Evolutionary conservation across 805 yeast species (phyloP).

Genomic region (Nakazawaea wickerhamii): DNA sequence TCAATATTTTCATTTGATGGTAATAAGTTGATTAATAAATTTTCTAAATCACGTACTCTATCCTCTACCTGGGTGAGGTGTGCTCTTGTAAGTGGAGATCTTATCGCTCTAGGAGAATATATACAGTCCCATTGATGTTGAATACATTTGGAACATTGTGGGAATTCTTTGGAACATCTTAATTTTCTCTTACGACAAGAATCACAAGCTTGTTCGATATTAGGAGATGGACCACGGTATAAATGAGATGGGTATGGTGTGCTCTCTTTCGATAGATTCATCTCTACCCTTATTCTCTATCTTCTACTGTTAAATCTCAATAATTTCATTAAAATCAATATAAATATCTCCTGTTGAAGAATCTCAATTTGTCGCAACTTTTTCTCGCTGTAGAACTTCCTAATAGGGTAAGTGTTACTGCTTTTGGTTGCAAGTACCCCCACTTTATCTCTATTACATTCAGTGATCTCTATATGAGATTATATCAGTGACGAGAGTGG

Average conservation of each 20-base stretch:
- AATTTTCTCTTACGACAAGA: conserved; percentile 77
- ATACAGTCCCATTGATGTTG: conserved; percentile 69
- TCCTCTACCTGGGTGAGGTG: conserved; percentile 74
- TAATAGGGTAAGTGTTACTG: too few relatives aligned
- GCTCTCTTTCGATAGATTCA: too few relatives aligned
- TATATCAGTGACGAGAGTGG: too few relatives aligned
- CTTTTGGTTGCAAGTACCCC: too few relatives aligned
- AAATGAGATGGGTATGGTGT: not conserved
- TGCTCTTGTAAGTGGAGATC: conserved; percentile 80
- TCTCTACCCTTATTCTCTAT: too few relatives aligned
- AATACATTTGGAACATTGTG: conserved; percentile 70
- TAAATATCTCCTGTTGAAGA: too few relatives aligned
- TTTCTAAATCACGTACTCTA: conserved; percentile 42
- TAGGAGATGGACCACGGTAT: not conserved
- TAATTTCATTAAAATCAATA: too few relatives aligned
- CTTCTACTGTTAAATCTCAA: not conserved
- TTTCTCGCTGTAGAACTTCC: too few relatives aligned
- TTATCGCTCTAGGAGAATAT: conserved; percentile 70
- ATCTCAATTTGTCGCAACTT: too few relatives aligned
- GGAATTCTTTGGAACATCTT: conserved; percentile 74
- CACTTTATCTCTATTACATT: too few relatives aligned
- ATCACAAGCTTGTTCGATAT: conserved; percentile 66
- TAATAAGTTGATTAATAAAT: conserved; percentile 33
- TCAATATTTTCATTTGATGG: conserved; percentile 45
- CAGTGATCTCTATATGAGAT: too few relatives aligned